These are phyloP conservation scores for Rhodotorula sp. DNA, from an alignment of 1,284 basidiomycete species.

Conservation along the genomic window DNA sequence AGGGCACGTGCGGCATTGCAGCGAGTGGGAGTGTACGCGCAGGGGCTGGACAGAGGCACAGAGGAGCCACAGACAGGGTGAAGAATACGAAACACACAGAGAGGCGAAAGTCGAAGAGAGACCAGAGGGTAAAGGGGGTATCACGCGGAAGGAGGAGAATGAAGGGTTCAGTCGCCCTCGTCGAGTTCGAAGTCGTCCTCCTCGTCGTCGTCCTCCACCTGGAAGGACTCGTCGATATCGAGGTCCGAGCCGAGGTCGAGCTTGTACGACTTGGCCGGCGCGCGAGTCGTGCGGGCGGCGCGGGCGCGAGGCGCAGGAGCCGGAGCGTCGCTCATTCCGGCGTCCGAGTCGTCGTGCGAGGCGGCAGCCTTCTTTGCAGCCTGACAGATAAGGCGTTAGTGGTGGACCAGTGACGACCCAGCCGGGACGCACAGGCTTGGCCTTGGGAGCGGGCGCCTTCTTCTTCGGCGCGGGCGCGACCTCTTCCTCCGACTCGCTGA, in stretches of 20 bases:
- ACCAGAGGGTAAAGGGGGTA: too few relatives aligned
- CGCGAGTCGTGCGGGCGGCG: constrained; percentile 17
- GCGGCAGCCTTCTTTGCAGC: constrained; percentile 7
- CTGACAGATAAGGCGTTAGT: constrained; percentile 42
- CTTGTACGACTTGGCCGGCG: constrained; percentile 21
- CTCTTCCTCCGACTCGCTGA: constrained; percentile 51
- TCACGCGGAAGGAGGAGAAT: background rate
- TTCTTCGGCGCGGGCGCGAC: constrained; percentile 51
- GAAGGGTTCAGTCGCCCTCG: constrained; percentile 3
- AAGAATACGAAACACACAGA: background rate
- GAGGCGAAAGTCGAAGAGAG: background rate
- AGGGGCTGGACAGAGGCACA: background rate
- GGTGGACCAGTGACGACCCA: constrained; percentile 52
- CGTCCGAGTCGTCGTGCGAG: constrained; percentile 17
- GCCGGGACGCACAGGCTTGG: constrained; percentile 50
- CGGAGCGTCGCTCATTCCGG: constrained; percentile 11
- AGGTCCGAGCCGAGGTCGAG: constrained; percentile 7
- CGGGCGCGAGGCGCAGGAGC: constrained; percentile 16
- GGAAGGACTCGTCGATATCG: constrained; percentile 18
- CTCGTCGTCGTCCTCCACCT: constrained; percentile 25
- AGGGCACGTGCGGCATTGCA: background rate
- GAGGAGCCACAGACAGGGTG: background rate
- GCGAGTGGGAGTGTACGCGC: background rate
- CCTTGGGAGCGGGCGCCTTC: constrained; percentile 47
- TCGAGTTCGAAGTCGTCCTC: constrained; percentile 25